Percentiles rank a stretch among this genome's conserved stretches.
These are phyloP conservation scores for Pleurotus tuoliensis DNA, from an alignment of 768 basidiomycete genomes.

Conservation along the genomic window DNA sequence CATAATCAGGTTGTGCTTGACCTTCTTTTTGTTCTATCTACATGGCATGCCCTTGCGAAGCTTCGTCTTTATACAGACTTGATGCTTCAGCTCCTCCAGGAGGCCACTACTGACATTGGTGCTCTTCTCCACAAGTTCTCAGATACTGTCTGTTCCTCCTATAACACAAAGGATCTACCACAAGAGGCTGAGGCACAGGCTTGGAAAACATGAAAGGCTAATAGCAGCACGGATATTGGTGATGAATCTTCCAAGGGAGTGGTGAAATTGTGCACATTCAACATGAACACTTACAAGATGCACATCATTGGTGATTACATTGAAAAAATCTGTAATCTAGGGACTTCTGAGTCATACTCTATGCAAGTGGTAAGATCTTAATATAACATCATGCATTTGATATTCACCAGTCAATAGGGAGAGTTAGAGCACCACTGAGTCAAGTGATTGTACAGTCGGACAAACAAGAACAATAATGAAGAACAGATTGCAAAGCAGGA, in stretches of 20 bases:
- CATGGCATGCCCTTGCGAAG: slow-evolving; percentile 18
- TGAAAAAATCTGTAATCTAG: slow-evolving; percentile 14
- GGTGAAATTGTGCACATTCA: slow-evolving; percentile 13
- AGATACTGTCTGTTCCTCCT: slow-evolving; percentile 18
- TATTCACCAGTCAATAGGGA: too few species aligned
- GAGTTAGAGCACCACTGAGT: slow-evolving; percentile 17
- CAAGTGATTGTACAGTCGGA: slow-evolving; percentile 26
- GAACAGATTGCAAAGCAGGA: neutral
- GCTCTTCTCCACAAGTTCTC: slow-evolving; percentile 23
- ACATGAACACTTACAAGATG: slow-evolving; percentile 23
- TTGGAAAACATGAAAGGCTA: neutral
- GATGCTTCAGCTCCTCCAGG: too few species aligned
- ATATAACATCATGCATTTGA: too few species aligned
- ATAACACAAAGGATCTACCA: slow-evolving; percentile 31
- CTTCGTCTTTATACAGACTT: too few species aligned
- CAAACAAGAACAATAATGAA: slow-evolving; percentile 22
- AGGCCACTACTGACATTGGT: slow-evolving; percentile 14
- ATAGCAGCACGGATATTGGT: too few species aligned
- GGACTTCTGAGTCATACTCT: slow-evolving; percentile 27
- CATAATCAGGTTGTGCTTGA: slow-evolving; percentile 25
- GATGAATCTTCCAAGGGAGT: too few species aligned
- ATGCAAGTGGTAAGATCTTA: slow-evolving; percentile 22
- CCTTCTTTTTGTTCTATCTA: slow-evolving; percentile 27
- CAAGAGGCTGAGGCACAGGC: slow-evolving; percentile 29
- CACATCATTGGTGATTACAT: slow-evolving; percentile 27